Evolutionary conservation across 139 green algal species (phyloP), one percentile per base, ranked within the genome.

Genomic region (Chlamydomonas sp.): DNA sequence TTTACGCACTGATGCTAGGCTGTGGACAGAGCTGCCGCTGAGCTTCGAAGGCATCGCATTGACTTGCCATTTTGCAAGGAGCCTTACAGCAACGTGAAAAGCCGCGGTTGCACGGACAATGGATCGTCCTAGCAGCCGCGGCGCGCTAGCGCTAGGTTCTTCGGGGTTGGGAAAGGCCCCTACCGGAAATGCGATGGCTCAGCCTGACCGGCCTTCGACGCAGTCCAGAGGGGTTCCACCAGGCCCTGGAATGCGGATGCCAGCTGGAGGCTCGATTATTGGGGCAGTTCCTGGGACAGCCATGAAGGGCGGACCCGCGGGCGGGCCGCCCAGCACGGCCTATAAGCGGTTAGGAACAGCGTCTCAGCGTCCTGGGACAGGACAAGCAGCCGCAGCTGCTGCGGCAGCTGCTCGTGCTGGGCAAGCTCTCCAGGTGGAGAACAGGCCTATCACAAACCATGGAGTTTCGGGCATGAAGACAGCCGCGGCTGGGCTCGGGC

Each of bases 391-490:
- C 58, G 82, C 77, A 2, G 76, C 64, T 8, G 71, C 66, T 3
- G 72, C 85, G 59, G 82, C 59, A 31, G 88, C 79, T 0, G 77
- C 80, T 1, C 76, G 88, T 57, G 85, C 85, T 58, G 90, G 90
- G 2, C 87, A 85, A 6, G 63, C 49, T 1, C 80, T 90, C 59
- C 88, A 91, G 57, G 90, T 93, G 18, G 90, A 93, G 63, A 90
- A 90, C 78, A 71, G 90, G 5, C 90, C 90, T 20, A 91, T 93
- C 63, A 93, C 90, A 3, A 86, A 93, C 71, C 90, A 93, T 74
- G 90, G 90, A 8, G 84, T 93, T 77, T 81, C 78, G 49, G 90
- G 90, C 63, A 93, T 93, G 77, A 90, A 90, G 63, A 83, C 75
- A 7, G 63, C 75, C 16, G 84, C 84, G 5, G 63, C 79, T 2